Base-by-base conservation (phyloP, 2,329 filamentous ascomycete species). In the Ceratocystis ficicola region DNA sequence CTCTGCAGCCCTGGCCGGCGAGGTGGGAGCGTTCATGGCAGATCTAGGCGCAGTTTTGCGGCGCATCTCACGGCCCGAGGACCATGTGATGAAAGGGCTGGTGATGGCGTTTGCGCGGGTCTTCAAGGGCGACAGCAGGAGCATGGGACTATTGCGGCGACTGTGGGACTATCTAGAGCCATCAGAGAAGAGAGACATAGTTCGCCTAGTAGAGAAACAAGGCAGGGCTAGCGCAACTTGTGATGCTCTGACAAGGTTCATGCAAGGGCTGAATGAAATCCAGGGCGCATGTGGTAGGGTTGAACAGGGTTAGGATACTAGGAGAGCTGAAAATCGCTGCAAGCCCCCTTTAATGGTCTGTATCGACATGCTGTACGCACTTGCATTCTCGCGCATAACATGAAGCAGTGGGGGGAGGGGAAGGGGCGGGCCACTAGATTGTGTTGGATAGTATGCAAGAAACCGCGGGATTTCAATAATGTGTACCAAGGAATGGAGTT, bases 21-120 rank as follows among this genome's bases (percentile, higher is more conserved):
- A 68, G 17, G 66, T 74, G 22, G 68, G 71, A 7, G 63, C 66
- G 36, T 72, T 73, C 41, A 67, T 73, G 20, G 62, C 71, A 55
- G 60, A 57, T 28, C 64, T 73, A 12, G 69, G 72, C 25, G 69
- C 61, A 2, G 61, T 70, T 28, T 64, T 72, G n/a, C 67, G 70
- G 2, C 63, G 67, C 10, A 20, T 68, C n/a, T 52, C 44, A 57
- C 63, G 55, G 62, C 20, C 66, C 63, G 63, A 68, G 63, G 10
- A 66, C n/a, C 8, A 60, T n/a, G 32, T 62, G 41, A 67, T 66
- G 59, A 52, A 66, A 22, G 67, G 68, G 20, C 70, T 72, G 22
- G 70, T 72, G 61, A 57, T 70, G 63, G 70, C 70, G 3, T 70
- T 71, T 66, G 67, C 66, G 2, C 68, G 69, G 6, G 68, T 73